Evolutionary conservation across 2,329 filamentous ascomycete species (phyloP).

Genomic region (Stagonosporopsis cucurbitacearum): DNA sequence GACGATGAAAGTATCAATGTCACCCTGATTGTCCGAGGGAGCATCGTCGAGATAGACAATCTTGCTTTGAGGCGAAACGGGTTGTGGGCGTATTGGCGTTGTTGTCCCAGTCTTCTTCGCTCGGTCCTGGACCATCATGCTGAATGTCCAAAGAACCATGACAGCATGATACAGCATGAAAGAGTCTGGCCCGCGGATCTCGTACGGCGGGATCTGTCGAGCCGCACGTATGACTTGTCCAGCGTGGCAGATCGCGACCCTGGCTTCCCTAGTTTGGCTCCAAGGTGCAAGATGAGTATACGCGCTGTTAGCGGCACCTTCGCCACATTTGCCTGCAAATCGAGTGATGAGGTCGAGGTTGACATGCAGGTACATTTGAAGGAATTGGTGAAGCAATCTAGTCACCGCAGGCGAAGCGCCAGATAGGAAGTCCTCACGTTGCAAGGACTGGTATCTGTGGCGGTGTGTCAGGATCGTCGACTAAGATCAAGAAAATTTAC

Average conservation of each 20-base stretch:
- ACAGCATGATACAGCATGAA: slow-evolving; percentile 30
- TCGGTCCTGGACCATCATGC: slow-evolving; percentile 28
- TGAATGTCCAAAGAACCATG: slow-evolving; percentile 37
- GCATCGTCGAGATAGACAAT: slow-evolving; percentile 20
- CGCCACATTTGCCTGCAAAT: slow-evolving; percentile 69
- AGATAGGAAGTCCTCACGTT: slow-evolving; percentile 54
- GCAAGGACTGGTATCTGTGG: slow-evolving; percentile 54
- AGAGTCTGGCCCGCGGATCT: slow-evolving; percentile 27
- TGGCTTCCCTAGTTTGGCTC: slow-evolving; percentile 40
- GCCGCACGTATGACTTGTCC: slow-evolving; percentile 27
- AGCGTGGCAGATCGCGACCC: slow-evolving; percentile 28
- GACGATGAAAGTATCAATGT: slow-evolving; percentile 21
- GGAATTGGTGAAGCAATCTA: slow-evolving; percentile 54
- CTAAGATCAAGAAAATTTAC: background rate
- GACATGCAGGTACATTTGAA: slow-evolving; percentile 68
- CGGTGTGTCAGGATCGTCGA: slow-evolving; percentile 55
- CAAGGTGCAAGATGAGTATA: slow-evolving; percentile 65
- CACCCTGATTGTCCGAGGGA: slow-evolving; percentile 9
- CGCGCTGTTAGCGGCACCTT: slow-evolving; percentile 66
- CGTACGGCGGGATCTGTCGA: slow-evolving; percentile 23
- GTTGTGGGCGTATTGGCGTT: slow-evolving; percentile 8
- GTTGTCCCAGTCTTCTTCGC: slow-evolving; percentile 22
- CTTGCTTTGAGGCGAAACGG: background rate
- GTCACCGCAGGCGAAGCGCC: slow-evolving; percentile 13
- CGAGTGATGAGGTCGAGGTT: slow-evolving; percentile 68